These are phyloP conservation scores for Diplodia scrobiculata DNA, from an alignment of 2,329 filamentous ascomycete genomes.

Conservation along the genomic window DNA sequence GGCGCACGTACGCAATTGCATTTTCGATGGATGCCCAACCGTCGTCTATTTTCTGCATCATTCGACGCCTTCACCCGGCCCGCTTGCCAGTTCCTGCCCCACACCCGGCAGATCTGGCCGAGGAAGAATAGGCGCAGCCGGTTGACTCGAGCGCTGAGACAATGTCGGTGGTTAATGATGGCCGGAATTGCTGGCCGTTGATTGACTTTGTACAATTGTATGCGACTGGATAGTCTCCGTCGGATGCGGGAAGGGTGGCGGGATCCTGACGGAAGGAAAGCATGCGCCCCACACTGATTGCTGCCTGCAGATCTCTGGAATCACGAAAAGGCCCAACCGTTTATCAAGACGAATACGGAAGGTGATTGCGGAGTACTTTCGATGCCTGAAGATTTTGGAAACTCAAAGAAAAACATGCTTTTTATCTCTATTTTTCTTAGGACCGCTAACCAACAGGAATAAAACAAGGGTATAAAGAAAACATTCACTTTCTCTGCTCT, in stretches of 20 bases:
- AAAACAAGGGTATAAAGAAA: slow-evolving; percentile 5
- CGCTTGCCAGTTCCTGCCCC: background rate
- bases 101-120: background rate
- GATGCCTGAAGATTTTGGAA: background rate
- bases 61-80: background rate
- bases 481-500: background rate
- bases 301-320: background rate
- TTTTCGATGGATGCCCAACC: background rate
- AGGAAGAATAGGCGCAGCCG: background rate
- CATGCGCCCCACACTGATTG: background rate
- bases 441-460: background rate
- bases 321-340: background rate
- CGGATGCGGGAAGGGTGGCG: background rate
- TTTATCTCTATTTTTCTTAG: background rate
- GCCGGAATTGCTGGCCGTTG: too few species aligned
- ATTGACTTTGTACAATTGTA: too few species aligned
- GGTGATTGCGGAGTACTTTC: background rate
- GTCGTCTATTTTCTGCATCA: slow-evolving; percentile 1
- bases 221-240: background rate
- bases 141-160: background rate
- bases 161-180: background rate
- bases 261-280: background rate
- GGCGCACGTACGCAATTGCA: background rate
- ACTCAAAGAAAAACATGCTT: background rate
- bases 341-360: background rate